Conservation (phyloP, 2,329 filamentous ascomycete genomes). For the Fusarium sp. region DNA sequence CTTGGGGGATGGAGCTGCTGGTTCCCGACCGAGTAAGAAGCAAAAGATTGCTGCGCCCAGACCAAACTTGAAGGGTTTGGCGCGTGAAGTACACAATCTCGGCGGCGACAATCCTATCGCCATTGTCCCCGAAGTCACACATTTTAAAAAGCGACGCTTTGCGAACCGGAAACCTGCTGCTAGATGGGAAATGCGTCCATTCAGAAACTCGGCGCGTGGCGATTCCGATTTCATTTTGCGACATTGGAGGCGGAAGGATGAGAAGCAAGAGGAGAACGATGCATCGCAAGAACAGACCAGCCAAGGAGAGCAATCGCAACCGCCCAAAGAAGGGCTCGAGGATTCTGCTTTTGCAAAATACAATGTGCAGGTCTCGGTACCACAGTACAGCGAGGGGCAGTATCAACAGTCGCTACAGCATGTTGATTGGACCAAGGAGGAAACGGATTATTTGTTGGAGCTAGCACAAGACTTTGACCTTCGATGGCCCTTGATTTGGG, state of each 20-base stretch:
- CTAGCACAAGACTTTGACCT: constrained; percentile 83
- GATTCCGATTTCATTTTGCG: constrained; percentile 75
- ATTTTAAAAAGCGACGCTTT: constrained; percentile 69
- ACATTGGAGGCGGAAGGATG: constrained; percentile 82
- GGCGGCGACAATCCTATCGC: constrained; percentile 75
- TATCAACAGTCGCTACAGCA: constrained; percentile 80
- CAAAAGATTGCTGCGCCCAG: constrained; percentile 73
- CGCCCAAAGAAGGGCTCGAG: constrained; percentile 53
- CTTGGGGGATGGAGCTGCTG: constrained; percentile 69
- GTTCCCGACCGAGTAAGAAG: constrained; percentile 75
- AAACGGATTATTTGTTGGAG: constrained; percentile 90
- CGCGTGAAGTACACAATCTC: constrained; percentile 73
- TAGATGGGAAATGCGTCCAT: constrained; percentile 75
- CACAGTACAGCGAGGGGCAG: constrained; percentile 86
- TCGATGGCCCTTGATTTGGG: constrained; percentile 90
- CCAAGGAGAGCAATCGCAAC: constrained; percentile 33
- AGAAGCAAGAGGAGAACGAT: constrained; percentile 51
- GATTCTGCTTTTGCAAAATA: constrained; percentile 83
- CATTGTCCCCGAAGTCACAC: constrained; percentile 69
- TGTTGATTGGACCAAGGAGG: constrained; percentile 87
- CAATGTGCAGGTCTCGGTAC: constrained; percentile 82
- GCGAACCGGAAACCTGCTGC: constrained; percentile 66
- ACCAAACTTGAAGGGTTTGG: constrained; percentile 70
- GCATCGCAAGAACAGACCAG: constrained; percentile 46
- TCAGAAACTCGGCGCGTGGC: constrained; percentile 80